Conservation (phyloP, 2,329 filamentous ascomycete genomes). For the Fusarium sp. region DNA sequence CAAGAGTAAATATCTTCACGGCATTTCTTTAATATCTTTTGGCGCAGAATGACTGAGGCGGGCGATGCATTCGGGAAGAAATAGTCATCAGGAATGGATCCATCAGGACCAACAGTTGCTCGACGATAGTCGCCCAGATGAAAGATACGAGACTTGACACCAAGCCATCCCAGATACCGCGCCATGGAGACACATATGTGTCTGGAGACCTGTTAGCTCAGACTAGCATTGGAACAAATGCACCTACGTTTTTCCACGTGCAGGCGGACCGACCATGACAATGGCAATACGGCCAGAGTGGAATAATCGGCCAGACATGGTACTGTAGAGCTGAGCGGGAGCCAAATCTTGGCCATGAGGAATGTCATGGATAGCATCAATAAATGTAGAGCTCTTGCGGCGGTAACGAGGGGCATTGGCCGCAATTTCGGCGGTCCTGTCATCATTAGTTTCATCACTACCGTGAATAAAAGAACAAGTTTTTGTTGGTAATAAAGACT, state of each 20-base stretch:
- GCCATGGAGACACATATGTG: constrained; percentile 97
- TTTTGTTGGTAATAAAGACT: neutral
- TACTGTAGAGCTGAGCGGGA: constrained; percentile 97
- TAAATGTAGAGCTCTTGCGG: constrained; percentile 93
- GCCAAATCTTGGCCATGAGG: constrained; percentile 85
- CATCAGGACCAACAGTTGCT: constrained; percentile 86
- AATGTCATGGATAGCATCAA: constrained; percentile 96
- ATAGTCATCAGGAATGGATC: constrained; percentile 94
- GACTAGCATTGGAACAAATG: neutral
- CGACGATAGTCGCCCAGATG: constrained; percentile 96
- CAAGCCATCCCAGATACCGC: constrained; percentile 94
- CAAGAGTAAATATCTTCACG: constrained; percentile 97
- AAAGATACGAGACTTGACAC: constrained; percentile 98
- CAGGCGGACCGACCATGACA: constrained; percentile 94
- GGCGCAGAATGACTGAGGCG: constrained; percentile 89
- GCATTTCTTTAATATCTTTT: constrained; percentile 98
- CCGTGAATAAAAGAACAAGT: neutral
- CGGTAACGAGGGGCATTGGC: constrained; percentile 91
- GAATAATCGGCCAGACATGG: constrained; percentile 95
- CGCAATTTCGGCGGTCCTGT: constrained; percentile 89
- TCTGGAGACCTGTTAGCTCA: constrained; percentile 57
- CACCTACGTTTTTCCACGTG: constrained; percentile 90
- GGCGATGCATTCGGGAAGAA: constrained; percentile 97
- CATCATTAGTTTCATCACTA: constrained; percentile 34
- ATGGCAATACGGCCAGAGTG: constrained; percentile 98